Evolutionary conservation across 441 rosid species (phyloP), one percentile per base, ranked within the genome.

Genomic region (Erodium moschatum): DNA sequence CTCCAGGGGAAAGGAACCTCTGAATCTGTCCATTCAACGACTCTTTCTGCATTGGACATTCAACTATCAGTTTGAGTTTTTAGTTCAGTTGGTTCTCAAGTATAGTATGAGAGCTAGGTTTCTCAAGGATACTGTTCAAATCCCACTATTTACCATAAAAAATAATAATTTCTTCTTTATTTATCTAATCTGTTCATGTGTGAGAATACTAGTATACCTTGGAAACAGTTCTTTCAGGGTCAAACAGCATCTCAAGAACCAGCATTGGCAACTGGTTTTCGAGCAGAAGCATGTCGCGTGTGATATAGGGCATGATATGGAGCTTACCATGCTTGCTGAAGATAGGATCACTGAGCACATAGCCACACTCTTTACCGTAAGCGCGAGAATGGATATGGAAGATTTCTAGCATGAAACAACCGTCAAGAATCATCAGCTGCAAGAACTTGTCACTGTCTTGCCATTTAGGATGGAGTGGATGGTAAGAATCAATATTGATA

Each of bases 351-450:
- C 76, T 67, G 10, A 8, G 24, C 0, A 73, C 73, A n/a, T 81
- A 80, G 29, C 76, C 79, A 10, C 71, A 72, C 67, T 21, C 9
- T 0, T 46, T 4, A 5, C 11, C 12, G 1, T 11, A 12, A 44
- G 69, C n/a, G 63, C 38, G 70, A 6, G 73, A 10, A 44, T 20
- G 31, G 6, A 64, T 29, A 5, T 78, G 67, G 12, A 85, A 38
- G 62, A 81, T 70, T 68, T 85, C 89, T 5, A 83, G 77, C 85
- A 83, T 81, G 75, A 85, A 85, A 48, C 86, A 85, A 2, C 89
- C 86, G 60, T 85, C 89, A 5, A 74, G 65, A 64, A 85, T 75
- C 88, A 82, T 81, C 76, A 85, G 5, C 63, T 69, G 74, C 67
- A 85, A 70, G 68, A 83, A 77, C 4, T 21, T 29, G 3, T 29